Percentiles rank a stretch among this genome's conserved stretches.
Evolutionary conservation across 1,139 yeast genomes (phyloP).

Genomic region (Hansenula lynferdii): DNA sequence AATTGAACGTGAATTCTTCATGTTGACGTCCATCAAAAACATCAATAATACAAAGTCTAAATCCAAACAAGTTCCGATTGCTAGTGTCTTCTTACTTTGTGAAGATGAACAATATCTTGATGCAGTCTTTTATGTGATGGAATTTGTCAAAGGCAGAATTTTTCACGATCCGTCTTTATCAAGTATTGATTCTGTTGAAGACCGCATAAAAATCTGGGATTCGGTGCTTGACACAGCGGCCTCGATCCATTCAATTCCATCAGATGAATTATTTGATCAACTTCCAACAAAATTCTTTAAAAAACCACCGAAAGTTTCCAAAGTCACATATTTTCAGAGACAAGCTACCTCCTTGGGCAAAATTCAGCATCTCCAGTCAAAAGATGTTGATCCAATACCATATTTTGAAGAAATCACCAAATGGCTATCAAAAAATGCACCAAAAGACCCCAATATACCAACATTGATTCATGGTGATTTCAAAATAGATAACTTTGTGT

Average conservation of each 20-base stretch:
- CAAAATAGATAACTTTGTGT: slow-evolving; percentile 59
- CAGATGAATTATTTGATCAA: slow-evolving; percentile 36
- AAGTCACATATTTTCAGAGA: slow-evolving; percentile 45
- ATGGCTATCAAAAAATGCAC: slow-evolving; percentile 40
- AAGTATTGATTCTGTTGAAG: slow-evolving; percentile 27
- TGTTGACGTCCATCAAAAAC: slow-evolving; percentile 44
- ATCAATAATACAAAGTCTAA: slow-evolving; percentile 15
- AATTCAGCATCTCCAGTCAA: slow-evolving; percentile 48
- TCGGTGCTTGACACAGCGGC: slow-evolving; percentile 48
- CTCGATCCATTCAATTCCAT: slow-evolving; percentile 49
- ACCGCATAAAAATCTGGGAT: slow-evolving; percentile 37
- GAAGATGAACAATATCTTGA: slow-evolving; percentile 49
- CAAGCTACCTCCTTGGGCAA: slow-evolving; percentile 47
- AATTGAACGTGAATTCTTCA: slow-evolving; percentile 57
- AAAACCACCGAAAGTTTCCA: slow-evolving; percentile 24
- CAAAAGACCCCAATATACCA: slow-evolving; percentile 42
- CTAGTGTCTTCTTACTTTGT: slow-evolving; percentile 42
- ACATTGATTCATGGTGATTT: slow-evolving; percentile 64
- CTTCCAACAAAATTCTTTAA: slow-evolving; percentile 46
- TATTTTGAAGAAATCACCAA: slow-evolving; percentile 37
- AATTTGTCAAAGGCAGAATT: slow-evolving; percentile 53
- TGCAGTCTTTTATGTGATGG: slow-evolving; percentile 55
- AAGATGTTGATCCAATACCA: slow-evolving; percentile 48
- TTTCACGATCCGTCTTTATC: slow-evolving; percentile 49
- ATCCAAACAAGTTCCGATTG: slow-evolving; percentile 40